Base-by-base conservation (phyloP, 1,139 yeast species). In the Pichia sorboxylosa region DNA sequence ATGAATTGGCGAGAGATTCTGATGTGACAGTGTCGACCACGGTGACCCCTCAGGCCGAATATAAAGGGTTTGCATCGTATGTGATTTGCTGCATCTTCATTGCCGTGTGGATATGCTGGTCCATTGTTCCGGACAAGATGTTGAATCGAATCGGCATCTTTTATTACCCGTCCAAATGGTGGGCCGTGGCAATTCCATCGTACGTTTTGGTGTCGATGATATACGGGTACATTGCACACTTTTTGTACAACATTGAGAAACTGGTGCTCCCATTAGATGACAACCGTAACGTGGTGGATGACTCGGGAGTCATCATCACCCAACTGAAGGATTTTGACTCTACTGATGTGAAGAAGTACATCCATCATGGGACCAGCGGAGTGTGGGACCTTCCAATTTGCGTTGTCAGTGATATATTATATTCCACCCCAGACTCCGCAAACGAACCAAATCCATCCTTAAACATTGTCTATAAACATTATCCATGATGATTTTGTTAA, bases 91-190 rank as follows among this genome's bases (percentile, higher is more conserved):
- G 71, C 0, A 54, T 73, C 5, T 60, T 65, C 1, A 58, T 78
- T 19, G 39, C 59, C 2, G 54, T 68, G 8, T 83, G 81, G 66
- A 45, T 75, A 3, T 44, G 67, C 5, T 84, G 95, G 95, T 69
- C 87, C 0, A 48, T 77, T 11, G 50, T 74, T 1, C 94, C 94
- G 0, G 69, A 70, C 18, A 39, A 49, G 9, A 47, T 71, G 26
- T 66, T 82, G 26, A 42, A 50, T 32, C 46, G 50, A 36, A 40
- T 79, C 15, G 72, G 77, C 2, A 69, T 84, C 11, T 83, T 81
- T 54, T 84, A 82, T 54, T 80, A 76, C 44, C 94, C 94, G 0
- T 79, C 84, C 22, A 63, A 84, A 43, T 83, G 90, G 77, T 84
- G 95, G 95, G 77, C 90, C 2, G 49, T 78, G 31, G 82, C 85